Percentiles rank a stretch among this genome's conserved stretches.
These are phyloP conservation scores for Bryopsis sp. DNA, from an alignment of 139 green algal genomes.

Conservation along the genomic window DNA sequence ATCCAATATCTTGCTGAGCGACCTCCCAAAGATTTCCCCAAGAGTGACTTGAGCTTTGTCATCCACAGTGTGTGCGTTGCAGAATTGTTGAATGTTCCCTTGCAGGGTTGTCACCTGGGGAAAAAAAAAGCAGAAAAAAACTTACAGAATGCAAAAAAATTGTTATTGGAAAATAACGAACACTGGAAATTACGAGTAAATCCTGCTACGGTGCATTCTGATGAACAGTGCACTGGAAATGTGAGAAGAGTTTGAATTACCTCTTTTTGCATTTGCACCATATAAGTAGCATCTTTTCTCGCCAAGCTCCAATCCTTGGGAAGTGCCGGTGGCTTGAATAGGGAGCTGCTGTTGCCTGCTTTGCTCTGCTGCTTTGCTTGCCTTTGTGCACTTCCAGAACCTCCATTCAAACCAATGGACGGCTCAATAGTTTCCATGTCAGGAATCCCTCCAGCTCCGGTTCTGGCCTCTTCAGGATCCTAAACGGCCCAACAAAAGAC, in stretches of 20 bases:
- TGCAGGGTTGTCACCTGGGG: neutral
- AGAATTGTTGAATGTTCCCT: slow-evolving; percentile 7
- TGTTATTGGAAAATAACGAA: slow-evolving; percentile 15
- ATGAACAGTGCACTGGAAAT: neutral
- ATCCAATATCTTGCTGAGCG: slow-evolving; percentile 13
- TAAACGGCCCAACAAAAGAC: no score
- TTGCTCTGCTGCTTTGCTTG: no score
- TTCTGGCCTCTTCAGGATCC: no score
- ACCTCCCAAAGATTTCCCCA: slow-evolving; percentile 11
- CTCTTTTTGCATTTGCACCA: neutral
- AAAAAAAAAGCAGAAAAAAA: neutral
- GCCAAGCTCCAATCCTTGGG: neutral
- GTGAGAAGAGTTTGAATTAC: neutral
- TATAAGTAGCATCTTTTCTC: neutral
- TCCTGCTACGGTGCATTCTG: slow-evolving; percentile 3
- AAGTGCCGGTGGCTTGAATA: neutral
- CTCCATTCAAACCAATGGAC: no score
- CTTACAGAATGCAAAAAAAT: neutral
- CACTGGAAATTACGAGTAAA: slow-evolving; percentile 10
- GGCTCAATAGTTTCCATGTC: no score
- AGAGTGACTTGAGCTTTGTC: slow-evolving; percentile 6
- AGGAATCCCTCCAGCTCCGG: no score
- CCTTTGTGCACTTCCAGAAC: no score
- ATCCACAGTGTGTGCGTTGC: slow-evolving; percentile 4
- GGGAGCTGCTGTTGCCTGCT: neutral